phyloP scores from a whole-genome alignment of 192 early-diverging fungal genomes.

The Backusella parvicylindrica region DNA sequence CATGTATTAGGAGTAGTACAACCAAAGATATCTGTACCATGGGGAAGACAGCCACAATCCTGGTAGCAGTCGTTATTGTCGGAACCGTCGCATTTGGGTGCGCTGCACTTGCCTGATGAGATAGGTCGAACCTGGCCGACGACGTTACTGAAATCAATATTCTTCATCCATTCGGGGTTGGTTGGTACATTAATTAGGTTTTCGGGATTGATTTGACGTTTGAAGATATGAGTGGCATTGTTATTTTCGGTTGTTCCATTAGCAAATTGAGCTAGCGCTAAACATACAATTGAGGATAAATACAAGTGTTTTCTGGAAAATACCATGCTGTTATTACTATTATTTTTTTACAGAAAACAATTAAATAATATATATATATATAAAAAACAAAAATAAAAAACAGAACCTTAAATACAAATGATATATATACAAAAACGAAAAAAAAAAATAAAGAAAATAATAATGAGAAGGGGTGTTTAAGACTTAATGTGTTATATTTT shows the following conservation, averaged over 20 bases:
- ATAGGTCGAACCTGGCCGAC: constrained; percentile 10
- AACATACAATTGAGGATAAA: not conserved
- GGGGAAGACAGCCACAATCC: constrained; percentile 24
- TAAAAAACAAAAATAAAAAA: not conserved
- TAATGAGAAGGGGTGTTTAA: not conserved
- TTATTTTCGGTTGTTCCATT: not conserved
- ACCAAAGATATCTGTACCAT: constrained; percentile 21
- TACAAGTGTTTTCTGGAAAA: not conserved
- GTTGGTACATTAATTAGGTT: not conserved
- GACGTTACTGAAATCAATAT: not conserved
- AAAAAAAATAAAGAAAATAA: not conserved
- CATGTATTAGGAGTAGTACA: constrained; percentile 16
- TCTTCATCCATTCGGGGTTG: not conserved
- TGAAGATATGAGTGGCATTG: not conserved
- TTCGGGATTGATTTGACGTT: not conserved
- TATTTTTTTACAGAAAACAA: not conserved
- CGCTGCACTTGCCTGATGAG: constrained; percentile 19
- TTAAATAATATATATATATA: not conserved
- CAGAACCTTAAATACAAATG: not conserved
- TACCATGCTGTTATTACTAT: not conserved
- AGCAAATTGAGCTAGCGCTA: not conserved
- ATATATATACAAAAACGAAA: not conserved
- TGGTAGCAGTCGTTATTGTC: constrained; percentile 34
- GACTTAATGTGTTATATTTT: not conserved
- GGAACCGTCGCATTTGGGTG: constrained; percentile 26